Base-by-base conservation (phyloP, 2,329 filamentous ascomycete genomes). In the Pseudogymnoascus sp. region DNA sequence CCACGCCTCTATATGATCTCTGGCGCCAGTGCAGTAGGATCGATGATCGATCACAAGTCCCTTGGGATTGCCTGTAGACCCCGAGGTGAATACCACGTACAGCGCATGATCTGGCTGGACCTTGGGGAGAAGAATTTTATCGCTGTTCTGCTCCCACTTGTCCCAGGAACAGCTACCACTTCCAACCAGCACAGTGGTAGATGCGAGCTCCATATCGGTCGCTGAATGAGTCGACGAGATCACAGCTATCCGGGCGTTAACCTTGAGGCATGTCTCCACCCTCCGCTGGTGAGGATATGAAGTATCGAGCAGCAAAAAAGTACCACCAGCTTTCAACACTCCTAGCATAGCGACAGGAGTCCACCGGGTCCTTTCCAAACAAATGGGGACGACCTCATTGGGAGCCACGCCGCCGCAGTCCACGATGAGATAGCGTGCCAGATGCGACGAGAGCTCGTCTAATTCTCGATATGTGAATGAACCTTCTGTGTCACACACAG, bases 251-350 rank as follows among this genome's bases (percentile, higher is more conserved):
- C 21, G 17, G n/a, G 35, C 37, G n/a, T 47, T 26, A 24, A 26
- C 24, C 15, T 60, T 39, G 10, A 29, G 7, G 24, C 40, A 35
- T 24, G 40, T 40, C 15, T 41, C 21, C 58, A 67, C 62, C 1
- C 69, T 63, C 17, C 72, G 69, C 1, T 64, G 65, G n/a, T 64
- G 62, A 9, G 70, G 69, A 40, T 71, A 64, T 9, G 60, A 66
- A 15, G 70, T 64, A 47, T 71, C 67, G 9, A 71, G 44, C 10
- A 69, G 65, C n/a, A 73, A 66, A 21, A 67, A 71, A 10, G 68
- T 66, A 39, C 64, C 68, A 3, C 70, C 70, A 15, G 67, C 65
- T 61, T 68, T 69, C 10, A 69, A 26, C 5, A 71, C 64, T 11
- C 62, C 69, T 9, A 72, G 63, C 65, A 71, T 68, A 8, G 66